phyloP scores from a whole-genome alignment of 257 asterid genomes.

The Jasminum sambac region DNA sequence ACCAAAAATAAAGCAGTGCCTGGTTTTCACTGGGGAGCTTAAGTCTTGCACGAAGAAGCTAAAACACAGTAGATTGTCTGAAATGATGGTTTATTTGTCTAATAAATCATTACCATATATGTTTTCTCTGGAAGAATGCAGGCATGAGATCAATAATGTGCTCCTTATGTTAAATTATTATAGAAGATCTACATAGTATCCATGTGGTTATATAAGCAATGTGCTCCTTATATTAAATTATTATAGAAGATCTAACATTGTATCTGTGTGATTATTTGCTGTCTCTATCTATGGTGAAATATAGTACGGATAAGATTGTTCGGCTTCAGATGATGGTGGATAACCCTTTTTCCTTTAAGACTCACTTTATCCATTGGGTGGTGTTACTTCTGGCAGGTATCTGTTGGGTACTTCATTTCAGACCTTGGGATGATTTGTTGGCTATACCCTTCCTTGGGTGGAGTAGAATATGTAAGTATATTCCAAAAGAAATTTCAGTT shows the following conservation, averaged over 20 bases:
- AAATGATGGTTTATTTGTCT: background rate
- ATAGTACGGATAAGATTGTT: background rate
- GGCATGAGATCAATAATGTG: background rate
- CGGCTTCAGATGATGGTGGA: conserved; percentile 1
- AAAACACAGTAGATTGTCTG: background rate
- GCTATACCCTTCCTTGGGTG: conserved; percentile 92
- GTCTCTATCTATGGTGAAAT: background rate
- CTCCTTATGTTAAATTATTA: background rate
- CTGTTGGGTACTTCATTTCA: conserved; percentile 86
- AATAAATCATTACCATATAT: background rate
- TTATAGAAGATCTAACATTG: background rate
- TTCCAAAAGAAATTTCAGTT: conserved; percentile 17
- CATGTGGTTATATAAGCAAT: too few species aligned
- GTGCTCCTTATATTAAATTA: background rate
- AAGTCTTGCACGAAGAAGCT: background rate
- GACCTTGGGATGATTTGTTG: conserved; percentile 97
- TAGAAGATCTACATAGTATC: too few species aligned
- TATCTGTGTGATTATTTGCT: background rate
- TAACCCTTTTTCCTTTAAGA: background rate
- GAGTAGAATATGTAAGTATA: conserved; percentile 85
- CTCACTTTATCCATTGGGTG: conserved; percentile 24
- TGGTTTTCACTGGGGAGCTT: background rate
- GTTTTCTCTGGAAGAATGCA: conserved; percentile 2
- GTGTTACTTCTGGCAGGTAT: conserved; percentile 48
- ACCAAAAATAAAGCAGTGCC: background rate